Evolutionary conservation across 768 basidiomycete species (phyloP).

Genomic region (Boletus tylopilopsis): DNA sequence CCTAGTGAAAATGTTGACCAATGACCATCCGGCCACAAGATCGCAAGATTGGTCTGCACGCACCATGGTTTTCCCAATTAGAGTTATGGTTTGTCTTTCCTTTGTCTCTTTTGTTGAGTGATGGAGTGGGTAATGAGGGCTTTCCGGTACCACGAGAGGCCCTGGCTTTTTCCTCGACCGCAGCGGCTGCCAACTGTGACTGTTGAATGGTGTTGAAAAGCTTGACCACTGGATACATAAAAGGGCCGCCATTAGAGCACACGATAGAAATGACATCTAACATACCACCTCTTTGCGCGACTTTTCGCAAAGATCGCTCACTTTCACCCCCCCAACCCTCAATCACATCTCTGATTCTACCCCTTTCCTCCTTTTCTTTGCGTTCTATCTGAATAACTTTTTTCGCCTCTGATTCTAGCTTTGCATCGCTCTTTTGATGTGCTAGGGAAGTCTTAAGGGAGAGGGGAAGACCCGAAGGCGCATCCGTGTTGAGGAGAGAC

Average conservation of each 20-base stretch:
- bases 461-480: constrained; percentile 66
- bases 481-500: constrained; percentile 65
- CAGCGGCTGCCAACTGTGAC: constrained; percentile 57
- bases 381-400: constrained; percentile 67
- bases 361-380: constrained; percentile 71
- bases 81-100: constrained; percentile 50
- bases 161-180: constrained; percentile 55
- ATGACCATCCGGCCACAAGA: not conserved
- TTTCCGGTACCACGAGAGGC: constrained; percentile 67
- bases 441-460: constrained; percentile 76
- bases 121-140: constrained; percentile 65
- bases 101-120: constrained; percentile 46
- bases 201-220: constrained; percentile 86
- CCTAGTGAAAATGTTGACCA: constrained; percentile 33
- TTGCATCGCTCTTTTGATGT: constrained; percentile 69
- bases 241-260: not conserved
- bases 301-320: constrained; percentile 75
- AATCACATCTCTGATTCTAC: constrained; percentile 64
- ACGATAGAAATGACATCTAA: not conserved
- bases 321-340: constrained; percentile 88
- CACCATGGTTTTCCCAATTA: constrained; percentile 58
- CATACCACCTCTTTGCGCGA: constrained; percentile 80
- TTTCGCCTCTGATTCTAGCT: constrained; percentile 66
- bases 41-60: constrained; percentile 15
- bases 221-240: constrained; percentile 57